Base-by-base conservation (phyloP, 768 basidiomycete genomes). In the Lepiota venenata region DNA sequence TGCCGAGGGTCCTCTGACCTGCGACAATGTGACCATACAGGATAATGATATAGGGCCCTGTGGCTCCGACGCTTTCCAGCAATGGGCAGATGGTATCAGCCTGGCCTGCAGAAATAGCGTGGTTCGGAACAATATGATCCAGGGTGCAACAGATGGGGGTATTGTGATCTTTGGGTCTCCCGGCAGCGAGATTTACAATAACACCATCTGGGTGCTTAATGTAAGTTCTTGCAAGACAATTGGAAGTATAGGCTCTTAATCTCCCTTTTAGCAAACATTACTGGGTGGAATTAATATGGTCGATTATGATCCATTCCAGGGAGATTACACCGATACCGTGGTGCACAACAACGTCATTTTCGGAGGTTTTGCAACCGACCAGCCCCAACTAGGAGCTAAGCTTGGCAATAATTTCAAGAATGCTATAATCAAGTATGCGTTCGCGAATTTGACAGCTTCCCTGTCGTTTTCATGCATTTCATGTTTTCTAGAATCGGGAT, bases 71-170 rank as follows among this genome's bases (percentile, higher is more conserved):
- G 56, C 60, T 3, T 88, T 79, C 61, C 80, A 83, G 57, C 70
- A 89, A 65, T 92, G 90, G 90, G 88, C 90, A 1, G 90, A 91
- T 63, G 90, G 90, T 4, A 85, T 92, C 61, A 89, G 87, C 59
- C 66, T 91, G 49, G 82, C 81, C 58, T 92, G 89, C 64, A 70
- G 67, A 57, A 82, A 84, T 64, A 75, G 79, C 56, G 56, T 81
- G 36, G 73, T 91, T 29, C 78, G 76, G 58, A 83, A 86, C 58
- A 92, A 91, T 66, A 75, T 82, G 73, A 70, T 92, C 43, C 75
- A 82, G 58, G 82, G 81, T 52, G 77, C 90, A 8, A 91, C 90
- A 0, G 90, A 91, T 60, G 90, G 90, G 7, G 89, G 84, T 5
- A 88, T 91, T 43, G 87, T 90, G 0, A 57, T 92, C 0, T 91